Evolutionary conservation across 768 basidiomycete species (phyloP), one percentile per base, ranked within the genome.

Genomic region (Trametes maxima): DNA sequence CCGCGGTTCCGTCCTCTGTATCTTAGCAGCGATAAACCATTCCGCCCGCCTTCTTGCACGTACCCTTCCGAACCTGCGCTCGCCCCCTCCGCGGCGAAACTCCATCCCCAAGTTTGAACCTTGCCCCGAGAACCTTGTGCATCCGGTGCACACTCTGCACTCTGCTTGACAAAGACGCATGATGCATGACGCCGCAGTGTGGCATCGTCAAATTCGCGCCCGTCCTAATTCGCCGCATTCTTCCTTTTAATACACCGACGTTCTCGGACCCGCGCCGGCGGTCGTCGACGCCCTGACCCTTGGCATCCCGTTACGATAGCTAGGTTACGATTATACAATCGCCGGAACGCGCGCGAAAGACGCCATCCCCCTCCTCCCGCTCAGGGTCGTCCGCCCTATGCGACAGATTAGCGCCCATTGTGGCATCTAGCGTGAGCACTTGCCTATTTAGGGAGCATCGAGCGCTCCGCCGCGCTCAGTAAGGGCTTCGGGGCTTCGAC

Each of bases 371-470:
- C 25, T 4, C 47, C 47, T 49, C 16, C 19, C 44, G 17, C 44
- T 10, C 44, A 48, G 7, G 28, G 40, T 10, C 51, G n/a, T 25
- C 39, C 22, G 16, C 44, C n/a, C 24, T 51, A 6, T 19, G 40
- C 19, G 57, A 58, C 57, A 44, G 37, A 44, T 52, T 42, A 25
- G 36, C 60, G 60, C 49, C 43, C 40, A 50, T 55, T 28, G 43
- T 50, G 40, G n/a, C 13, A 6, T 33, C 17, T 25, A 8, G 36
- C 53, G 16, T 7, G 19, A 21, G 53, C 25, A 22, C 25, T 21
- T 28, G 25, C 47, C 25, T 5, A 2, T 49, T 14, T 14, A 17
- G 14, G 39, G 48, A 42, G 47, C 11, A 22, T 17, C 22, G 22
- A 16, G 45, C 39, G 19, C 54, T 22, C 44, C 24, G 54, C 36